These are phyloP conservation scores for Pythium dissimile DNA, from an alignment of 352 stramenopile genomes.

Conservation along the genomic window DNA sequence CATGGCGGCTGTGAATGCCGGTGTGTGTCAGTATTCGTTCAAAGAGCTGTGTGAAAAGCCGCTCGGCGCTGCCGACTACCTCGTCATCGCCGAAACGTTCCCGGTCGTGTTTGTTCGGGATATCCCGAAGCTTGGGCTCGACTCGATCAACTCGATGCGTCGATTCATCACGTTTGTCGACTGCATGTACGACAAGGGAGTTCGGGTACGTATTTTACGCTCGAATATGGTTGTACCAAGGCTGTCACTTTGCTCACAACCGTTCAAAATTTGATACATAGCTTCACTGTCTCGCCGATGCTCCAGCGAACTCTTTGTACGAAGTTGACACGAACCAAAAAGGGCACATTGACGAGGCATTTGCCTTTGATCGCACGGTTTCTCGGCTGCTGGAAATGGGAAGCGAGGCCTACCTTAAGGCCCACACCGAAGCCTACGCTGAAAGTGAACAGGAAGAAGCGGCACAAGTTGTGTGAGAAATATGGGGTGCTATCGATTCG, in stretches of 20 bases:
- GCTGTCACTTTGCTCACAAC: neutral
- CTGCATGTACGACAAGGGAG: slow-evolving; percentile 94
- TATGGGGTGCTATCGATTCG: neutral
- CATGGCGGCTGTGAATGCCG: slow-evolving; percentile 41
- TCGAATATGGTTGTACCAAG: neutral
- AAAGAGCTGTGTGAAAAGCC: slow-evolving; percentile 94
- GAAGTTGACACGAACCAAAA: slow-evolving; percentile 54
- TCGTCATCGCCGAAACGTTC: slow-evolving; percentile 87
- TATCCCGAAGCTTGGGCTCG: slow-evolving; percentile 85
- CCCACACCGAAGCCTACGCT: slow-evolving; percentile 37
- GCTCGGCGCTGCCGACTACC: slow-evolving; percentile 93
- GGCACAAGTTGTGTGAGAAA: neutral
- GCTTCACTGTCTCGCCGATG: slow-evolving; percentile 72
- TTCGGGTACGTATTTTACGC: slow-evolving; percentile 44
- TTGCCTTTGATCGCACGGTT: slow-evolving; percentile 85
- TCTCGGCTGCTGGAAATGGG: slow-evolving; percentile 87
- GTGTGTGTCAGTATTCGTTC: slow-evolving; percentile 92
- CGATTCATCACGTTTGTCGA: slow-evolving; percentile 99
- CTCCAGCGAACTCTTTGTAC: slow-evolving; percentile 59
- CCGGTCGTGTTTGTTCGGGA: slow-evolving; percentile 90
- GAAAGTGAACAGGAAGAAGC: slow-evolving; percentile 21
- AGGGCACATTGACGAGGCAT: slow-evolving; percentile 70
- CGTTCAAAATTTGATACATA: slow-evolving; percentile 12
- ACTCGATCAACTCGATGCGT: slow-evolving; percentile 90
- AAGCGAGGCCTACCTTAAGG: slow-evolving; percentile 65